A percentile compares a stretch with the other conserved stretches of the same genome.
Conservation (phyloP, 805 yeast genomes). For the Metschnikowia noctiluminum region DNA sequence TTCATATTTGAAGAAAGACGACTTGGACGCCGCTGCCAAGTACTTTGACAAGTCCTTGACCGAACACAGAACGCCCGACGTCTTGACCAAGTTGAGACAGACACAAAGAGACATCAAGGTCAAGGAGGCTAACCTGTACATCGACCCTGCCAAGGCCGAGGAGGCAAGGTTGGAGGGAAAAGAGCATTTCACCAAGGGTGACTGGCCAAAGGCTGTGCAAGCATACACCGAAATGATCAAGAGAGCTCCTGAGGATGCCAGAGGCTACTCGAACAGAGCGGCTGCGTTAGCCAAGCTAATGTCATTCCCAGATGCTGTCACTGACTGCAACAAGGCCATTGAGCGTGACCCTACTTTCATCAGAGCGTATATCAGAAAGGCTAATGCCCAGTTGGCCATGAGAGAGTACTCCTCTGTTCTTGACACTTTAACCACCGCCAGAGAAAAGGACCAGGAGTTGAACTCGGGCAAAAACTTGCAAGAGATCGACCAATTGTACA, state of each 20-base stretch:
- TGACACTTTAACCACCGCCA: constrained; percentile 77
- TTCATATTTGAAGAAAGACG: constrained; percentile 70
- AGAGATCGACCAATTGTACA: constrained; percentile 80
- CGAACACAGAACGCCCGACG: constrained; percentile 96
- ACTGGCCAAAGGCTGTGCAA: constrained; percentile 95
- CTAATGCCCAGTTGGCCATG: constrained; percentile 88
- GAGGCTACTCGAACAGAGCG: constrained; percentile 97
- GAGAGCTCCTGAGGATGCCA: constrained; percentile 94
- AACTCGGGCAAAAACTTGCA: constrained; percentile 53
- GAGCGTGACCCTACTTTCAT: constrained; percentile 82
- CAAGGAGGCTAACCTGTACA: constrained; percentile 71
- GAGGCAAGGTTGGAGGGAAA: constrained; percentile 93
- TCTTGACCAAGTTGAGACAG: constrained; percentile 78
- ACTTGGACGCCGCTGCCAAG: constrained; percentile 69
- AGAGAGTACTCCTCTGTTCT: constrained; percentile 79
- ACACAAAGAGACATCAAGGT: constrained; percentile 83
- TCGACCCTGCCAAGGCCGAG: constrained; percentile 91
- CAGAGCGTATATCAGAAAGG: constrained; percentile 96
- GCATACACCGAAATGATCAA: constrained; percentile 94
- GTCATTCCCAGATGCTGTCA: constrained; percentile 96
- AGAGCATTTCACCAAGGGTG: constrained; percentile 81
- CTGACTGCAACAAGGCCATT: constrained; percentile 89
- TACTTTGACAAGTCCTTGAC: constrained; percentile 87
- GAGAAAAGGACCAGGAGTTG: constrained; percentile 64
- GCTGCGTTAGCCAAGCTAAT: constrained; percentile 91